A percentile compares a stretch with the other conserved stretches of the same genome.
Evolutionary conservation across 306 rosid genomes (phyloP).

Genomic region (Boehmeria nivea): DNA sequence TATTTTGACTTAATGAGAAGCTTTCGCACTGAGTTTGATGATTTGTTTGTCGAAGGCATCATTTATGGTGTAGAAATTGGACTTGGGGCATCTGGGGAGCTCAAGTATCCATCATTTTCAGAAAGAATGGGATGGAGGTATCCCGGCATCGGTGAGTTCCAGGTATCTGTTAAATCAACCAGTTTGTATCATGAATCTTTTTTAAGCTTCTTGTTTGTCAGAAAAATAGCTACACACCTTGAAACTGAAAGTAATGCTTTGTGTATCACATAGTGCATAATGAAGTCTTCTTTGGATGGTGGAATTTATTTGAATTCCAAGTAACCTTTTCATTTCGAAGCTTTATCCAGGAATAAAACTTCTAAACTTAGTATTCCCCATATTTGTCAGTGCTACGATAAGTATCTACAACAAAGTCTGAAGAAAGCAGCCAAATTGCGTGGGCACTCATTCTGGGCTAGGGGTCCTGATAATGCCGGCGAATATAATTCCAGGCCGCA

Average conservation of each 20-base stretch:
- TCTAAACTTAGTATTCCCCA: too few relatives aligned
- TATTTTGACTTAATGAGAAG: conserved; percentile 98
- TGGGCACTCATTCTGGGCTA: conserved; percentile 92
- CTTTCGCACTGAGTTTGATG: conserved; percentile 89
- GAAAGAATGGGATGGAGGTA: conserved; percentile 96
- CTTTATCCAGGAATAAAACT: background rate
- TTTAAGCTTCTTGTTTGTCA: background rate
- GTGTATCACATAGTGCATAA: background rate
- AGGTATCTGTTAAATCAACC: conserved; percentile 55
- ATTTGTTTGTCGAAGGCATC: conserved; percentile 70
- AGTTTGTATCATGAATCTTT: background rate
- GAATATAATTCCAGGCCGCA: conserved; percentile 87
- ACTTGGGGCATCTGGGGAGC: conserved; percentile 92
- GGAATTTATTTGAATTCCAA: background rate
- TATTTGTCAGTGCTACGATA: conserved; percentile 80
- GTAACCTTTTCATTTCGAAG: conserved; percentile 4
- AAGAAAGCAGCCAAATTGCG: conserved; percentile 78
- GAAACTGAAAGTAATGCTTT: background rate
- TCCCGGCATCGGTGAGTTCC: conserved; percentile 99
- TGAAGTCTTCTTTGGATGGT: background rate
- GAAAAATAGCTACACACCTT: background rate
- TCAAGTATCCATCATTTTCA: conserved; percentile 88
- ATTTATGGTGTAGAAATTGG: conserved; percentile 83
- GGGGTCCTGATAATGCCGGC: conserved; percentile 96
- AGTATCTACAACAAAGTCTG: conserved; percentile 75